phyloP scores from a whole-genome alignment of 164 flowering plant species.

The Sedum album region DNA sequence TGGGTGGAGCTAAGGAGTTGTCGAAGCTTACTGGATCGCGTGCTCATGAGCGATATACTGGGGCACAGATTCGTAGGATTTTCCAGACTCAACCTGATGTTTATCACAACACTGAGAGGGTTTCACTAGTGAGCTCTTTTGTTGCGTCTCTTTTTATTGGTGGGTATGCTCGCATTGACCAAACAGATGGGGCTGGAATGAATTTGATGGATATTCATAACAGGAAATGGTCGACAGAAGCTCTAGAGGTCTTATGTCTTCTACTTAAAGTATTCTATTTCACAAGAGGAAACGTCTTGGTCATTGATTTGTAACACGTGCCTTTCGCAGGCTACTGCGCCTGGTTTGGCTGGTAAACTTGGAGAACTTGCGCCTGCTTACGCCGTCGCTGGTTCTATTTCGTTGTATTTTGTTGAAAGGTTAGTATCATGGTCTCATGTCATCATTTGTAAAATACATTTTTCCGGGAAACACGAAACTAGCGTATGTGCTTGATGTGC shows the following conservation, averaged over 20 bases:
- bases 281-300: too few relatives aligned
- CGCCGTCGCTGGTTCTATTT: slow-evolving; percentile 68
- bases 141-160: slow-evolving; percentile 82
- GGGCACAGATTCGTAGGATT: slow-evolving; percentile 82
- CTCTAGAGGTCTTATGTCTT: slow-evolving; percentile 33
- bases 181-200: slow-evolving; percentile 97
- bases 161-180: slow-evolving; percentile 74
- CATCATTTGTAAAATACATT: background rate
- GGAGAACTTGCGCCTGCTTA: slow-evolving; percentile 91
- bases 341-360: slow-evolving; percentile 73
- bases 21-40: slow-evolving; percentile 79
- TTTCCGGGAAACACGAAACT: background rate
- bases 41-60: slow-evolving; percentile 76
- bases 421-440: slow-evolving; percentile 15
- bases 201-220: slow-evolving; percentile 77
- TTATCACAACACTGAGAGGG: slow-evolving; percentile 69
- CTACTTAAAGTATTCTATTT: background rate
- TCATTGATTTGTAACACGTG: background rate
- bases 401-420: slow-evolving; percentile 84
- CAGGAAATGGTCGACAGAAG: slow-evolving; percentile 45
- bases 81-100: slow-evolving; percentile 56
- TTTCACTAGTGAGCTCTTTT: slow-evolving; percentile 93
- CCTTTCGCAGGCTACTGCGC: slow-evolving; percentile 73
- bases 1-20: slow-evolving; percentile 80
- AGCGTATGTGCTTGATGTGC: background rate